Base-by-base conservation (phyloP, 75 land plant species). In the Sequoia sempervirens region DNA sequence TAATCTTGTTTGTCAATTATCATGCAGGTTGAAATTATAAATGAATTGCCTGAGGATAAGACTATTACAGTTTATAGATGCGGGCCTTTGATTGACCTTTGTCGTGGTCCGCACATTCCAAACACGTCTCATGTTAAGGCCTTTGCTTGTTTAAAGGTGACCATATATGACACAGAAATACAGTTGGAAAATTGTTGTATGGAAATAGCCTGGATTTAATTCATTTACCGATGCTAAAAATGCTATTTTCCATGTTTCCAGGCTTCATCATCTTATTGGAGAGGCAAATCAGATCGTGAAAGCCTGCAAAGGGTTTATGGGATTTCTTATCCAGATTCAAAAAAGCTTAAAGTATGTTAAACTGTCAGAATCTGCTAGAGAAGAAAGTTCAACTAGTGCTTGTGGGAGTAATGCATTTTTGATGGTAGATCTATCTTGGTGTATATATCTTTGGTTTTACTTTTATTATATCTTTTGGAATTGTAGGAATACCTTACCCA, bases 241-340 rank as follows among this genome's bases (percentile, higher is more conserved):
- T 53, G 56, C 47, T 81, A 53, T 54, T 50, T 74, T 74, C 69
- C 75, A 34, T 43, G 47, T 26, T 5, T 84, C 3, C 90, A 98
- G 99, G 98, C 99, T 53, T 98, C 99, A 80, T 93, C 99, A 66
- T 97, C 98, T 26, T 98, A 98, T 80, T 98, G 99, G 99, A 92
- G 96, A 83, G 99, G 99, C 2, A 90, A 92, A 80, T 84, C 93
- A 79, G 94, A 96, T 79, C 93, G 99, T 32, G 99, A 96, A 86
- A 98, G 99, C 80, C 86, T 98, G 13, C 99, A 98, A 81, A 89
- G 99, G 52, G 99, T 98, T 43, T 98, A 98, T 91, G 99, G 99
- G 46, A 98, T 98, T 37, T 98, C 99, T 32, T 98, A 82, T 90
- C 94, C 95, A 68, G 99, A 98, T 83, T 66, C 84, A 41, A 96